Conservation (phyloP, 306 rosid genomes). For the Vicia sativa region DNA sequence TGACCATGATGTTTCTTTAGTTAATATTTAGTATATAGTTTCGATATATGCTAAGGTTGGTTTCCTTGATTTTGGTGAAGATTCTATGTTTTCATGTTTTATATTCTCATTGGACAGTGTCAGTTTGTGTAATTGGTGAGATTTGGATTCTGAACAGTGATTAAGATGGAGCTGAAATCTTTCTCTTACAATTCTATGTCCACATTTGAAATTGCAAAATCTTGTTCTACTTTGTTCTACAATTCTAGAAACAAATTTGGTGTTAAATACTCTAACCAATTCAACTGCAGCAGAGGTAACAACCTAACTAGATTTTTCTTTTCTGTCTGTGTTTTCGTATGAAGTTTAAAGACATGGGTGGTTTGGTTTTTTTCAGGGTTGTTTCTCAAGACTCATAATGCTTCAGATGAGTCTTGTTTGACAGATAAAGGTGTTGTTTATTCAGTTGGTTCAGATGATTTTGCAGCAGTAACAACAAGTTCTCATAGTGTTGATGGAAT, state of each 20-base stretch:
- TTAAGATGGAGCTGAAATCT: conserved; percentile 60
- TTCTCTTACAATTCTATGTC: conserved; percentile 52
- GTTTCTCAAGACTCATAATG: conserved; percentile 46
- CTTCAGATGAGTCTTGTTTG: conserved; percentile 47
- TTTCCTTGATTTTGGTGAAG: background rate
- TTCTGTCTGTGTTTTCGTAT: background rate
- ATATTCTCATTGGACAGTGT: conserved; percentile 3
- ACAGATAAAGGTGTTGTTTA: conserved; percentile 44
- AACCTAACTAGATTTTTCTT: background rate
- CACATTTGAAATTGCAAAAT: conserved; percentile 54
- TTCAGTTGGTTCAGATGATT: conserved; percentile 49
- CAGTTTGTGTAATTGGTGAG: background rate
- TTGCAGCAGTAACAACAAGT: conserved; percentile 45
- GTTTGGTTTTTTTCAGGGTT: conserved; percentile 47
- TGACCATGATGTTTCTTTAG: conserved; percentile 11
- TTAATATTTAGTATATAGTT: background rate
- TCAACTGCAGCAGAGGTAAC: conserved; percentile 63
- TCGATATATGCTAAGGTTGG: background rate
- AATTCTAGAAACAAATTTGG: conserved; percentile 46
- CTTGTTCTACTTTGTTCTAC: conserved; percentile 40
- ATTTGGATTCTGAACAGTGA: conserved; percentile 7
- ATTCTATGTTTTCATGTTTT: background rate
- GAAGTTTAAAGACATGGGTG: conserved; percentile 8
- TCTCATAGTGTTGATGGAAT: conserved; percentile 52
- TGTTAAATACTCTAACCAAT: conserved; percentile 45